These are phyloP conservation scores for Cladochytrium replicatum DNA, from an alignment of 192 early-diverging fungal species.

Conservation along the genomic window DNA sequence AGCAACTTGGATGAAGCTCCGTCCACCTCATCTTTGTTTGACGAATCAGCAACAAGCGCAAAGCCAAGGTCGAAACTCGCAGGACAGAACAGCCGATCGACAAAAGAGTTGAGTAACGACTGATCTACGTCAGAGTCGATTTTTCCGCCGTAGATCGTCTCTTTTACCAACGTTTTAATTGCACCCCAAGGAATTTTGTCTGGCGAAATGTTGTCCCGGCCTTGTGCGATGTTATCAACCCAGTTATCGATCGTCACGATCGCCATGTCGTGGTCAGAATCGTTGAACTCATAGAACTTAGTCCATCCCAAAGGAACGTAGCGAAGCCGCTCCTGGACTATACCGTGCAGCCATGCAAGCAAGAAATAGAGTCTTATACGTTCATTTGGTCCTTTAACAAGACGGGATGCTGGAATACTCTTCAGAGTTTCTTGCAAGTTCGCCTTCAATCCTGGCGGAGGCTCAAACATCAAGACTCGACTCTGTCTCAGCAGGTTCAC, in stretches of 20 bases:
- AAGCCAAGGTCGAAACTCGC: constrained; percentile 74
- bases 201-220: constrained; percentile 82
- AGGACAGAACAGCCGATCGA: constrained; percentile 68
- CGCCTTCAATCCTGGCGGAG: constrained; percentile 90
- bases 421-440: constrained; percentile 76
- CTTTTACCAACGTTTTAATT: constrained; percentile 68
- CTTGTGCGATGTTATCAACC: constrained; percentile 68
- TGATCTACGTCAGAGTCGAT: constrained; percentile 93
- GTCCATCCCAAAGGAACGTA: constrained; percentile 98
- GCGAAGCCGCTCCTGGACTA: constrained; percentile 92
- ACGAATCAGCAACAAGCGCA: constrained; percentile 55
- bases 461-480: constrained; percentile 91
- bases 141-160: constrained; percentile 93
- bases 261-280: constrained; percentile 91
- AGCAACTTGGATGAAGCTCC: too few relatives aligned
- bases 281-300: constrained; percentile 95
- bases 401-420: constrained; percentile 44
- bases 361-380: constrained; percentile 84
- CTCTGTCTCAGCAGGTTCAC: constrained; percentile 82
- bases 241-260: constrained; percentile 82
- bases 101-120: constrained; percentile 72
- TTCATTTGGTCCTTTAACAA: constrained; percentile 71
- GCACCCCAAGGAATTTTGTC: constrained; percentile 96
- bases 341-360: constrained; percentile 92
- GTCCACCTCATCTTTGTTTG: too few relatives aligned